Conservation (phyloP, 345 rosid species). For the Camelina hispida region DNA sequence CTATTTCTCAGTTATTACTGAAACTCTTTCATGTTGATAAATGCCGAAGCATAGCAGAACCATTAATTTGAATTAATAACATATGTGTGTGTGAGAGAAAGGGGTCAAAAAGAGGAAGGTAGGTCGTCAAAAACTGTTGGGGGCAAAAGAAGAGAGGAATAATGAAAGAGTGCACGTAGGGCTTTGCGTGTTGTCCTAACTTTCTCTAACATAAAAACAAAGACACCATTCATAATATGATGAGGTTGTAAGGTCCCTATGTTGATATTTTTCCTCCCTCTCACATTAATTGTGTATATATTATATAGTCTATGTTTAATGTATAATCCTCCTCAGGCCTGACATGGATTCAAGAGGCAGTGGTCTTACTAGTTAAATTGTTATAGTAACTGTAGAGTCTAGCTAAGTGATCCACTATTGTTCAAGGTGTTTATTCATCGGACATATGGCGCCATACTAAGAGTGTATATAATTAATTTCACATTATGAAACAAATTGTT, state of each 20-base stretch:
- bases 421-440: not conserved
- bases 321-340: slow-evolving; percentile 7
- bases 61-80: slow-evolving; percentile 20
- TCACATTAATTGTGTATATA: slow-evolving; percentile 10
- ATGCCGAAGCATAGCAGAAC: slow-evolving; percentile 23
- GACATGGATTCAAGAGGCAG: not conserved
- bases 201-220: slow-evolving; percentile 28
- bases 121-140: slow-evolving; percentile 46
- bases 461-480: not conserved
- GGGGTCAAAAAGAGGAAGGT: slow-evolving; percentile 32
- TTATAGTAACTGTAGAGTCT: not conserved
- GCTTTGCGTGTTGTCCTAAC: slow-evolving; percentile 68
- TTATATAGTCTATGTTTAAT: slow-evolving; percentile 16
- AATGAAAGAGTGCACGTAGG: slow-evolving; percentile 56
- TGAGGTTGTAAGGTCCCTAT: slow-evolving; percentile 41
- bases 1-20: no score
- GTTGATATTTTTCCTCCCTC: slow-evolving; percentile 53
- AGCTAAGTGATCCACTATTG: not conserved
- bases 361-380: not conserved
- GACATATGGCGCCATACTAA: not conserved
- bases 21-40: slow-evolving; percentile 15
- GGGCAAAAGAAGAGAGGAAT: slow-evolving; percentile 48
- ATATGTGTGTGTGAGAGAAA: slow-evolving; percentile 5
- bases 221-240: slow-evolving; percentile 26
- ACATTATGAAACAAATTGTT: slow-evolving; percentile 1